Conservation (phyloP, 2,329 filamentous ascomycete species). For the Verticillium albo-atrum region DNA sequence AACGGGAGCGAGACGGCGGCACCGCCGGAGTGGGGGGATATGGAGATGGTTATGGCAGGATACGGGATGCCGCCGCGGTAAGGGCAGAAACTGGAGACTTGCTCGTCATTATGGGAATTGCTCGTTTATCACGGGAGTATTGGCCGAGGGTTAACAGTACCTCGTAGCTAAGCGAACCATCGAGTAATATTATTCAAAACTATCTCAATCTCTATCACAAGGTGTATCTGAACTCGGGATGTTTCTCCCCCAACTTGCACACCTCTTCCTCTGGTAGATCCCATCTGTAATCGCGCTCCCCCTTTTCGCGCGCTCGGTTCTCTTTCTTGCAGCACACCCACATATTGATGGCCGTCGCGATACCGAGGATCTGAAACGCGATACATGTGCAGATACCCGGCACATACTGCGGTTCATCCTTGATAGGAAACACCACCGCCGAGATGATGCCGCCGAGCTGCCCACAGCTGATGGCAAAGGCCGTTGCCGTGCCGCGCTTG, state of each 20-base stretch:
- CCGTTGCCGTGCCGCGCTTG: slow-evolving; percentile 40
- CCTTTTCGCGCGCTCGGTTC: slow-evolving; percentile 26
- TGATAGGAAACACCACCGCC: slow-evolving; percentile 17
- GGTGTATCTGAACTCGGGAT: slow-evolving; percentile 31
- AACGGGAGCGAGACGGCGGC: neutral
- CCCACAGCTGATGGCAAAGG: slow-evolving; percentile 39
- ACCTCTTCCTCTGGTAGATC: slow-evolving; percentile 25
- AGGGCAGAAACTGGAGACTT: neutral
- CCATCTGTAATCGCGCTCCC: slow-evolving; percentile 20
- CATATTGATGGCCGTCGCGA: slow-evolving; percentile 9
- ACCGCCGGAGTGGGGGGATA: slow-evolving; percentile 1
- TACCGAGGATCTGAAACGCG: neutral
- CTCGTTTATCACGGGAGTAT: neutral
- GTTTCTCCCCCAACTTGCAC: slow-evolving; percentile 31
- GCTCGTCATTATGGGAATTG: neutral
- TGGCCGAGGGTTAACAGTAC: neutral
- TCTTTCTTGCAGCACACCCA: slow-evolving; percentile 18
- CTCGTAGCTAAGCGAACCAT: neutral
- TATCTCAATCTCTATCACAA: neutral
- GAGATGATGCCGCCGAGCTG: slow-evolving; percentile 31
- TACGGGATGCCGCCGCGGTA: neutral
- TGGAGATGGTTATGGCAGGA: slow-evolving; percentile 1
- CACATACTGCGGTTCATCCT: slow-evolving; percentile 19
- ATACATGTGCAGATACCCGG: slow-evolving; percentile 22
- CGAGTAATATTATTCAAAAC: too few species aligned